A percentile compares a stretch with the other conserved stretches of the same genome.
phyloP scores from a whole-genome alignment of 139 green algal species.

The Coelastrella sp. region DNA sequence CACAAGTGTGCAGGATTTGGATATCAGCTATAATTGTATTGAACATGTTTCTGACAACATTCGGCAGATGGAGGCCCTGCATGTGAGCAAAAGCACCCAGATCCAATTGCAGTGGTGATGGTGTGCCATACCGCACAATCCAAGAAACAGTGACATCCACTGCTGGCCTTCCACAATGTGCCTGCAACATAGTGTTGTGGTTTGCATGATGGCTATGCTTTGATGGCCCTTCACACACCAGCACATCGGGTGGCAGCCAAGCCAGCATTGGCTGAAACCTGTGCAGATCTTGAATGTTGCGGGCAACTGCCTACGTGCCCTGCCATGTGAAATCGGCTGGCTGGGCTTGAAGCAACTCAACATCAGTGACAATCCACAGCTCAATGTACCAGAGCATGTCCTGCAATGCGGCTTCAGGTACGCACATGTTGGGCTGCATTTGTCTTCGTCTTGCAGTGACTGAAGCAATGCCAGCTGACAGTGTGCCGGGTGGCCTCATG shows the following conservation, averaged over 20 bases:
- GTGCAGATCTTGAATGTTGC: conserved; percentile 37
- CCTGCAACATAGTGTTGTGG: not conserved
- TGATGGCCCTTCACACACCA: no score
- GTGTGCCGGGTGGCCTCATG: not conserved
- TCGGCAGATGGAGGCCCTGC: conserved; percentile 16
- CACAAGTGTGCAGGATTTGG: not conserved
- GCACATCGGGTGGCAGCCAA: no score
- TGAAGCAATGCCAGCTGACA: not conserved
- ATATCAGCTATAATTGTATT: conserved; percentile 20
- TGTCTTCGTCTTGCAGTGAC: not conserved
- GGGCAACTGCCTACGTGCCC: conserved; percentile 20
- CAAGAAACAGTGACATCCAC: not conserved
- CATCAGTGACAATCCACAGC: conserved; percentile 34
- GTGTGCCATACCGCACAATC: no score
- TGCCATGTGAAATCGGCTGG: conserved; percentile 44
- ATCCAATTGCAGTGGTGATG: not conserved
- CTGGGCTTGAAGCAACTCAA: conserved; percentile 35
- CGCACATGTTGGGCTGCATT: not conserved
- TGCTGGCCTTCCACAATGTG: not conserved
- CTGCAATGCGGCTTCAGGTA: conserved; percentile 43
- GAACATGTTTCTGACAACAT: not conserved
- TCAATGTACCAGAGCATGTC: conserved; percentile 11
- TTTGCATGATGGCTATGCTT: not conserved
- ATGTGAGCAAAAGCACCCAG: not conserved
- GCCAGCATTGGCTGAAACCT: not conserved